These are phyloP conservation scores for Penicillium angulare DNA, from an alignment of 495 filamentous ascomycete genomes.

Conservation along the genomic window DNA sequence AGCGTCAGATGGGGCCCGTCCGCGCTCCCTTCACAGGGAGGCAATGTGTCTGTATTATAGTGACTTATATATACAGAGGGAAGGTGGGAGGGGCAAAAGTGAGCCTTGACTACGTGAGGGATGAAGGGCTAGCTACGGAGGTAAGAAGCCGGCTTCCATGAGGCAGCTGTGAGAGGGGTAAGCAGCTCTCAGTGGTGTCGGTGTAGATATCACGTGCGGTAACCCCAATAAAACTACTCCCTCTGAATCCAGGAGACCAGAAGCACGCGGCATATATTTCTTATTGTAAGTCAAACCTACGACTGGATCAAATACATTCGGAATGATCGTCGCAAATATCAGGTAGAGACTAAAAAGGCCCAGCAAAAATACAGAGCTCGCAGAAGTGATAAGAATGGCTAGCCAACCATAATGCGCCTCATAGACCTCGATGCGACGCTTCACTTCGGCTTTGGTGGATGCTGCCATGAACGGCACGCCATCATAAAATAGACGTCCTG, in stretches of 20 bases:
- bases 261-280: background rate
- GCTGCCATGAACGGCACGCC: conserved; percentile 8
- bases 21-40: too few species aligned
- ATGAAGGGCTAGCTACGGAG: too few species aligned
- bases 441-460: conserved; percentile 10
- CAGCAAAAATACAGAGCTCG: conserved; percentile 2
- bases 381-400: background rate
- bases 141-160: too few species aligned
- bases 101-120: too few species aligned
- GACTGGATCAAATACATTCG: conserved; percentile 18
- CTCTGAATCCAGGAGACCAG: too few species aligned
- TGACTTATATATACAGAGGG: too few species aligned
- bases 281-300: conserved; percentile 15
- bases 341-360: conserved; percentile 8
- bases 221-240: too few species aligned
- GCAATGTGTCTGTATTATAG: too few species aligned
- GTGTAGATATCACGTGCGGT: too few species aligned
- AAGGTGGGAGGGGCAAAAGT: too few species aligned
- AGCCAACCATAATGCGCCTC: conserved; percentile 3
- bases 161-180: too few species aligned
- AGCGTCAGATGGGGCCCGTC: too few species aligned
- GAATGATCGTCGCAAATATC: conserved; percentile 8
- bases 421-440: conserved; percentile 13
- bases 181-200: background rate
- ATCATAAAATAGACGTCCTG: background rate